Percentiles rank a stretch among this genome's conserved stretches.
Conservation (phyloP, 148 eudicot genomes). For the Nyssa sinensis region DNA sequence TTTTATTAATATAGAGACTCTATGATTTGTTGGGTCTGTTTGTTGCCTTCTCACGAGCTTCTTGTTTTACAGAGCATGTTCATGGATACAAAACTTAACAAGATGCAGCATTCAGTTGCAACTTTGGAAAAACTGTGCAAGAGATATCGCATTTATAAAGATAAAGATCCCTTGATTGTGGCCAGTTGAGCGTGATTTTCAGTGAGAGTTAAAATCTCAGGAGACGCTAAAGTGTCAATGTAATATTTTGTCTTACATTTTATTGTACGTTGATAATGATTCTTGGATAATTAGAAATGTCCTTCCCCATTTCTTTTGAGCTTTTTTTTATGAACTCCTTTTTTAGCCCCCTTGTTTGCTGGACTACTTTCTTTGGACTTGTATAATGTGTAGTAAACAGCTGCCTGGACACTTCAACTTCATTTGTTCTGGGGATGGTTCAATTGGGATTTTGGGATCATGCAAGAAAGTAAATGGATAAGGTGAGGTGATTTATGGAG, state of each 20-base stretch:
- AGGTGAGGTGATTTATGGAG: too few relatives aligned
- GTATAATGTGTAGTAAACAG: background rate
- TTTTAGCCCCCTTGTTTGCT: too few relatives aligned
- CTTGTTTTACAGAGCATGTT: constrained; percentile 73
- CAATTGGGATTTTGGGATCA: too few relatives aligned
- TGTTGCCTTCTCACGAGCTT: constrained; percentile 26
- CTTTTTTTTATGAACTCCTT: too few relatives aligned
- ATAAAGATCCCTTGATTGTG: constrained; percentile 70
- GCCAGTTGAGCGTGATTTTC: constrained; percentile 36
- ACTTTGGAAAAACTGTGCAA: constrained; percentile 76
- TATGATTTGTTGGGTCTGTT: too few relatives aligned
- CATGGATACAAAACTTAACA: constrained; percentile 74
- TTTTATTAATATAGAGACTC: too few relatives aligned
- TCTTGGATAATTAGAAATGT: background rate
- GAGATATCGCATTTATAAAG: constrained; percentile 62
- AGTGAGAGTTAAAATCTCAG: background rate
- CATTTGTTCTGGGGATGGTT: too few relatives aligned
- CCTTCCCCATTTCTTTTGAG: too few relatives aligned
- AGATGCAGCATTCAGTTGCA: constrained; percentile 86
- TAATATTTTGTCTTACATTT: background rate
- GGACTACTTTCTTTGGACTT: background rate
- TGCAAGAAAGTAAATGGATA: too few relatives aligned
- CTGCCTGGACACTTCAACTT: background rate
- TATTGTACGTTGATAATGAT: background rate
- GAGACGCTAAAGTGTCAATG: background rate